Conservation (phyloP, 1,284 basidiomycete genomes). For the Serendipita sp. region DNA sequence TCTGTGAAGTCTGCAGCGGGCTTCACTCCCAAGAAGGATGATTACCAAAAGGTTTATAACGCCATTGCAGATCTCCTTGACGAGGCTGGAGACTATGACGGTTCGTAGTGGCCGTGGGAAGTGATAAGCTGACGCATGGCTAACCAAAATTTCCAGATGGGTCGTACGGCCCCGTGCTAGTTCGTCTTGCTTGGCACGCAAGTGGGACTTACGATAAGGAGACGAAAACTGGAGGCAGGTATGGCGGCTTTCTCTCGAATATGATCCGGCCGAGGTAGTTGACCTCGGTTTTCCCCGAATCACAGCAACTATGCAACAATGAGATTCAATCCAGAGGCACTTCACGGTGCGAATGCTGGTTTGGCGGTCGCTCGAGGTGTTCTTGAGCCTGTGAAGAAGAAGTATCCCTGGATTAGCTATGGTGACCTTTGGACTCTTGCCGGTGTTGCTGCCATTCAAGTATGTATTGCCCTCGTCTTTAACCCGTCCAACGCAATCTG, state of each 20-base stretch:
- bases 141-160: conserved; percentile 44
- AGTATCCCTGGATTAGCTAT: conserved; percentile 84
- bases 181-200: conserved; percentile 89
- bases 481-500: conserved; percentile 14
- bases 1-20: conserved; percentile 45
- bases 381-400: conserved; percentile 78
- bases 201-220: conserved; percentile 88
- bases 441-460: conserved; percentile 75
- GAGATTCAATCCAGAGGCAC: conserved; percentile 78
- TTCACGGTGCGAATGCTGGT: conserved; percentile 81
- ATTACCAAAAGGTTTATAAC: conserved; percentile 91
- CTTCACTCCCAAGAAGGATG: conserved; percentile 56
- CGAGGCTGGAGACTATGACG: conserved; percentile 65
- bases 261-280: neutral
- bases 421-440: conserved; percentile 90
- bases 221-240: conserved; percentile 77
- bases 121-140: neutral
- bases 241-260: conserved; percentile 14
- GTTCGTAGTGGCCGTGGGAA: conserved; percentile 27
- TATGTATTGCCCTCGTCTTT: conserved; percentile 9
- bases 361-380: conserved; percentile 68
- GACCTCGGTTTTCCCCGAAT: neutral
- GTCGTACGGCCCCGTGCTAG: conserved; percentile 78
- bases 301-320: conserved; percentile 85
- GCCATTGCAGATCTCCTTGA: conserved; percentile 65